phyloP scores from a whole-genome alignment of 2,329 filamentous ascomycete species.

The Botryotinia narcissicola region DNA sequence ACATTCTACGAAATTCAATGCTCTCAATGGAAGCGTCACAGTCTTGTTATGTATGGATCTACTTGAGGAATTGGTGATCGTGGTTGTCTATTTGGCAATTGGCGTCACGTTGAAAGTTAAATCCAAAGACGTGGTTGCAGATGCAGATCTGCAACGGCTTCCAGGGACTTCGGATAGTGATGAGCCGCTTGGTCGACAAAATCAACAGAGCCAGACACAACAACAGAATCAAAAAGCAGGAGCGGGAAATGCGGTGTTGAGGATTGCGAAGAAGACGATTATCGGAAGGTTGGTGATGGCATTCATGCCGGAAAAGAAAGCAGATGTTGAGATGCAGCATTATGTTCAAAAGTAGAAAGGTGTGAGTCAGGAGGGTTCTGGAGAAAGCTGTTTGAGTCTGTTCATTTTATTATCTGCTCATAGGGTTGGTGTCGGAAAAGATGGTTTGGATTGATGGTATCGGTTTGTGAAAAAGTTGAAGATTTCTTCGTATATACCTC shows the following conservation, averaged over 20 bases:
- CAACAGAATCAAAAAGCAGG: conserved; percentile 12
- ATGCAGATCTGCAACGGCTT: neutral
- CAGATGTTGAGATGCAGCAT: conserved; percentile 16
- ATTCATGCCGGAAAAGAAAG: conserved; percentile 3
- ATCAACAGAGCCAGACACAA: neutral
- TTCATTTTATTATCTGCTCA: neutral
- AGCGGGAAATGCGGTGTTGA: conserved; percentile 21
- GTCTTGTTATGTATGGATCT: conserved; percentile 48
- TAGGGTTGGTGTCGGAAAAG: neutral
- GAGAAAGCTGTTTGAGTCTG: neutral
- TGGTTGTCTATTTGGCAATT: conserved; percentile 43
- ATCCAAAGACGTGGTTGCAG: conserved; percentile 2
- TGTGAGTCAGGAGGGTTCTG: neutral
- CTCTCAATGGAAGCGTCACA: conserved; percentile 42
- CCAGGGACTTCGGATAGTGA: neutral
- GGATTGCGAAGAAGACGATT: conserved; percentile 33
- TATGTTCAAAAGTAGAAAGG: neutral
- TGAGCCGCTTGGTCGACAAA: neutral
- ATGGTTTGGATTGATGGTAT: neutral
- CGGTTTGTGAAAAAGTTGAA: neutral
- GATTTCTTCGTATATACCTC: neutral
- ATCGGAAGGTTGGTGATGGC: conserved; percentile 32
- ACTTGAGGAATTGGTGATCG: conserved; percentile 50
- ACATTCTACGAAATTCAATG: conserved; percentile 44
- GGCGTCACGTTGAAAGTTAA: conserved; percentile 42